Evolutionary conservation across 2,329 filamentous ascomycete species (phyloP).

Genomic region (Talaromyces sp.): DNA sequence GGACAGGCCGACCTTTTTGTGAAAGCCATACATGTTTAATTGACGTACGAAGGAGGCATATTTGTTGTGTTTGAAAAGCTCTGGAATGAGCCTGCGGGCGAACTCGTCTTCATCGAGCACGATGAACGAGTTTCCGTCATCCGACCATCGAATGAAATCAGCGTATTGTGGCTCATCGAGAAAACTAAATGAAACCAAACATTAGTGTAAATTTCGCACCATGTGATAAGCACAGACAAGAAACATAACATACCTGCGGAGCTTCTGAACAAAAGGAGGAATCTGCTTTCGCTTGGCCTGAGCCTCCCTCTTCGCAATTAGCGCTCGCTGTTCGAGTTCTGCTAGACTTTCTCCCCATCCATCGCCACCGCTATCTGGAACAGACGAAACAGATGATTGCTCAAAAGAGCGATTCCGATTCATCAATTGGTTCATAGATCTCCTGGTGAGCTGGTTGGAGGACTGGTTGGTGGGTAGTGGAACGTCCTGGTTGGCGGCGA

Average conservation of each 20-base stretch:
- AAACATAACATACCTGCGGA: constrained; percentile 72
- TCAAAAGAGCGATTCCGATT: constrained; percentile 39
- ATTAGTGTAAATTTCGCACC: constrained; percentile 18
- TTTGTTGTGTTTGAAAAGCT: constrained; percentile 76
- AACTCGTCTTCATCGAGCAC: constrained; percentile 94
- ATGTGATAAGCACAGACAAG: background rate
- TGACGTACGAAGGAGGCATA: constrained; percentile 74
- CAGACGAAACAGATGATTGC: constrained; percentile 24
- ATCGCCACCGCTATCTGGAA: constrained; percentile 30
- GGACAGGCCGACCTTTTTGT: constrained; percentile 76
- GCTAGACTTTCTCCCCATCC: constrained; percentile 65
- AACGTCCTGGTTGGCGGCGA: constrained; percentile 47
- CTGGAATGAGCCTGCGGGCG: constrained; percentile 68
- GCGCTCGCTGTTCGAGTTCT: constrained; percentile 72
- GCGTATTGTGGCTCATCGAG: constrained; percentile 90
- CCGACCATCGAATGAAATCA: constrained; percentile 93
- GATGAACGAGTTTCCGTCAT: constrained; percentile 93
- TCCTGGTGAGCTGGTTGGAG: constrained; percentile 43
- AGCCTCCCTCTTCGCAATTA: constrained; percentile 79
- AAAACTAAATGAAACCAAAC: constrained; percentile 60
- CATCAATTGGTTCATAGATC: constrained; percentile 38
- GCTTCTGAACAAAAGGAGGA: constrained; percentile 93
- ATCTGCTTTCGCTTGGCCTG: constrained; percentile 92
- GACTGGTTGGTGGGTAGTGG: constrained; percentile 45
- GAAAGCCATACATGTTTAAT: constrained; percentile 63